These are phyloP conservation scores for Plenodomus lindquistii DNA, from an alignment of 2,329 filamentous ascomycete genomes.

Conservation along the genomic window DNA sequence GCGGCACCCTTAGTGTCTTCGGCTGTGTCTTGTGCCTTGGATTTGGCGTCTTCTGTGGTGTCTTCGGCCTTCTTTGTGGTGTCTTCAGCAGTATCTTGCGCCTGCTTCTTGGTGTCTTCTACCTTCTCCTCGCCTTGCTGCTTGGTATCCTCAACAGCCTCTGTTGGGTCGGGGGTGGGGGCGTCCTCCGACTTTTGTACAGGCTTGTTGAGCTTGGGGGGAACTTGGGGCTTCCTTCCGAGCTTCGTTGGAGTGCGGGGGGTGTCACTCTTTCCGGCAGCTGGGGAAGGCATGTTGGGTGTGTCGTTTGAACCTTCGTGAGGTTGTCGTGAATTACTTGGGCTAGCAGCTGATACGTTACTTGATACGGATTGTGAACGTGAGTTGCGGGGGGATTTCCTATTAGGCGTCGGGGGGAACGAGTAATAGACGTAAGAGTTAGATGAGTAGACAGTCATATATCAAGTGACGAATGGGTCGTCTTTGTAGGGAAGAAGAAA, in stretches of 20 bases:
- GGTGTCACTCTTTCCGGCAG: conserved; percentile 54
- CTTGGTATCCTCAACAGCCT: conserved; percentile 39
- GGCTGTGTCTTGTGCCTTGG: conserved; percentile 34
- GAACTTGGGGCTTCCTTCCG: conserved; percentile 49
- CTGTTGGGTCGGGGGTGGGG: conserved; percentile 41
- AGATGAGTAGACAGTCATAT: conserved; percentile 54
- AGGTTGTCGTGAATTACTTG: conserved; percentile 36
- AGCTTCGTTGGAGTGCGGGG: conserved; percentile 58
- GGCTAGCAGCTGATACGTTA: conserved; percentile 38
- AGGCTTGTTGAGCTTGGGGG: conserved; percentile 49
- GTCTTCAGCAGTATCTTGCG: conserved; percentile 41
- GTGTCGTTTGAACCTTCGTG: conserved; percentile 33
- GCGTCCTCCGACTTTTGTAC: conserved; percentile 37
- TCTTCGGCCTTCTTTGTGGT: conserved; percentile 47
- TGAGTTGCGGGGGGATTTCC: conserved; percentile 44
- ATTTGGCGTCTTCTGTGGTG: conserved; percentile 40
- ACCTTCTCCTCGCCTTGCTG: conserved; percentile 40
- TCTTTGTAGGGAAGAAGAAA: conserved; percentile 32
- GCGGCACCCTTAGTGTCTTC: conserved; percentile 44
- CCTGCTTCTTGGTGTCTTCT: conserved; percentile 45
- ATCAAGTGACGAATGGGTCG: conserved; percentile 45
- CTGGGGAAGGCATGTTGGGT: conserved; percentile 54
- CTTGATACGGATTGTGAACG: conserved; percentile 47
- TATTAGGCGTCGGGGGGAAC: conserved; percentile 55
- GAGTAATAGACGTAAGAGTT: conserved; percentile 57